Evolutionary conservation across 495 filamentous ascomycete species (phyloP).

Genomic region (Thermochaetoides thermophila): DNA sequence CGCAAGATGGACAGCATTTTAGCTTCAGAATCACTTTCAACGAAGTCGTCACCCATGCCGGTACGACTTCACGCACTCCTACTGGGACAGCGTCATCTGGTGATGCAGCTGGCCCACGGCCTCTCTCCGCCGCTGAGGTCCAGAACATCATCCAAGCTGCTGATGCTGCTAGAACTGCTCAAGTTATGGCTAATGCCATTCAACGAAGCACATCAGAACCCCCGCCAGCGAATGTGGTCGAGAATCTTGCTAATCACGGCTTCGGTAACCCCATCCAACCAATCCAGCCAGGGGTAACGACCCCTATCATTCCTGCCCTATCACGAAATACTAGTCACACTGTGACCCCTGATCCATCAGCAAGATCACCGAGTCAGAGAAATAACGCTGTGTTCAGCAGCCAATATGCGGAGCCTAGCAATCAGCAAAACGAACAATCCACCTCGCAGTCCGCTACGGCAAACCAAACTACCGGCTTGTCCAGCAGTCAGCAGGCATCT

Average conservation of each 20-base stretch:
- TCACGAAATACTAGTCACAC: constrained; percentile 25
- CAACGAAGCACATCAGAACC: constrained; percentile 31
- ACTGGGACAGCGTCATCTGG: no score
- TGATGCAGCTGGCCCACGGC: constrained; percentile 5
- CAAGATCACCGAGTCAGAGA: constrained; percentile 12
- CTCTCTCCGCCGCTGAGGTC: constrained; percentile 18
- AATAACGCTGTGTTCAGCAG: constrained; percentile 3
- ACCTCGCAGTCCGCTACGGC: no score
- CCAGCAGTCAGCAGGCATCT: no score
- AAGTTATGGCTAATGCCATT: constrained; percentile 31
- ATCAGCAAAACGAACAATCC: no score
- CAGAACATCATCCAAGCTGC: constrained; percentile 28
- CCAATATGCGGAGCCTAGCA: constrained; percentile 4
- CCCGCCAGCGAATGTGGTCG: constrained; percentile 20
- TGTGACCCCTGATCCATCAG: constrained; percentile 27
- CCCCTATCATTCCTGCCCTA: constrained; percentile 18
- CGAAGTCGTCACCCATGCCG: constrained; percentile 5
- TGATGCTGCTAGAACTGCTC: constrained; percentile 26
- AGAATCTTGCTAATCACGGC: constrained; percentile 14
- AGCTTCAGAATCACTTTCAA: constrained; percentile 18
- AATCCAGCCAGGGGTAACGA: constrained; percentile 27
- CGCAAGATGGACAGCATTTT: constrained; percentile 16
- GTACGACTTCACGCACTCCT: no score
- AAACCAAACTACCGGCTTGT: no score
- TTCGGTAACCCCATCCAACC: constrained; percentile 19